These are phyloP conservation scores for Tulasnella sp. DNA, from an alignment of 768 basidiomycete species.

Conservation along the genomic window DNA sequence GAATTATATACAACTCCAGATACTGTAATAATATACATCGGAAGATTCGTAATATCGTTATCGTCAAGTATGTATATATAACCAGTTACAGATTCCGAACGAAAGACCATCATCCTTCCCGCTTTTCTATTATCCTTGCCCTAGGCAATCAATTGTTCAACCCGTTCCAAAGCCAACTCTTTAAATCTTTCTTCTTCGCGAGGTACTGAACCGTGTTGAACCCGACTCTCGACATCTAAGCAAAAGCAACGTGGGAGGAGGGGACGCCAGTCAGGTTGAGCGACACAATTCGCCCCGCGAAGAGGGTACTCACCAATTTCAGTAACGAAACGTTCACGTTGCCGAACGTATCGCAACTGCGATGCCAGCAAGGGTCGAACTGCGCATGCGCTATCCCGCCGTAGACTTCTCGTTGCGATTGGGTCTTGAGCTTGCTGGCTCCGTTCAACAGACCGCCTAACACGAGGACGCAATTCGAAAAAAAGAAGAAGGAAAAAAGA, in stretches of 20 bases:
- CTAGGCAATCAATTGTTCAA: background rate
- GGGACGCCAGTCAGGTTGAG: too few relatives aligned
- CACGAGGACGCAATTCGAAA: background rate
- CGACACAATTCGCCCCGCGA: too few relatives aligned
- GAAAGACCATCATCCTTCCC: background rate
- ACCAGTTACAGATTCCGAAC: background rate
- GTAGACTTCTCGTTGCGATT: background rate
- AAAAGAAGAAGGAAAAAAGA: too few relatives aligned
- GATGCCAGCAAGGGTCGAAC: slow-evolving; percentile 1
- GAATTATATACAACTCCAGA: background rate
- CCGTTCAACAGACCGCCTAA: background rate
- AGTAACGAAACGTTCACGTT: slow-evolving; percentile 13
- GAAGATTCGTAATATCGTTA: background rate
- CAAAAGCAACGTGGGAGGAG: background rate
- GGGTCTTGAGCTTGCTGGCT: background rate
- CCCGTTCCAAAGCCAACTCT: slow-evolving; percentile 25
- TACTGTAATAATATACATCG: background rate
- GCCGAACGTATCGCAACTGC: background rate
- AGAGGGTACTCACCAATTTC: background rate
- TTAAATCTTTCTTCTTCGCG: background rate
- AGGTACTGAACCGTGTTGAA: background rate
- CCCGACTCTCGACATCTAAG: slow-evolving; percentile 8
- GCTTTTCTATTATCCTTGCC: background rate
- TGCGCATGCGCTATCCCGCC: slow-evolving; percentile 1
- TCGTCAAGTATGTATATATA: background rate